Base-by-base conservation (phyloP, 352 stramenopile species). In the Pythium phragmitis region DNA sequence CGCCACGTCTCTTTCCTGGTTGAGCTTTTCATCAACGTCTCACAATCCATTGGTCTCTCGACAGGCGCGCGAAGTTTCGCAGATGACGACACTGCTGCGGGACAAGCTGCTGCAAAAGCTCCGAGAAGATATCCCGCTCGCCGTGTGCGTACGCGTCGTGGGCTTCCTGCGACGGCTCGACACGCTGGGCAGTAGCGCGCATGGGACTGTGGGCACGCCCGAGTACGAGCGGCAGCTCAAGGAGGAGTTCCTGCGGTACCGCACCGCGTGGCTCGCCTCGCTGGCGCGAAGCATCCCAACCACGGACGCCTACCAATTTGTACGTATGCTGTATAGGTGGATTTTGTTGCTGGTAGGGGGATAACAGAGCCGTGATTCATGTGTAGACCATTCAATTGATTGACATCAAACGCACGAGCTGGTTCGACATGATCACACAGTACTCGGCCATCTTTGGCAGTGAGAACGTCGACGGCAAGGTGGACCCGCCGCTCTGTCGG, bases 381-480 rank as follows among this genome's bases (percentile, higher is more conserved):
- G 12, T 30, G 46, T 42, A 96, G 85, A 84, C 87, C 23, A 80
- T 93, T 33, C 83, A 94, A 87, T 58, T 96, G 23, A 92, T 96
- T 55, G 88, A 96, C 56, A 77, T 89, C 37, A 95, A 94, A 68
- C 76, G 88, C 33, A 90, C 88, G 48, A 95, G 85, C 68, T 96
- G 87, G 88, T 96, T 96, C 58, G 87, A 96, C 48, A 85, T 94
- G 74, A 91, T 96, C 54, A 96, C 87, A 8, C 88, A 96, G 60
- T 96, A 96, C 69, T 94, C 85, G 47, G 88, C 88, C 9, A 96
- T 96, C 60, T 96, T 96, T 51, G 87, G 87, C 17, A 91, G 76
- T 54, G 79, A 92, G 74, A 89, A 87, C 65, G 70, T 92, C 11
- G 71, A 91, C 19, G 82, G 82, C 8, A 92, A 91, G 69, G 80